These are phyloP conservation scores for Pseudozyma hubeiensis DNA, from an alignment of 1,284 basidiomycete species.

Conservation along the genomic window DNA sequence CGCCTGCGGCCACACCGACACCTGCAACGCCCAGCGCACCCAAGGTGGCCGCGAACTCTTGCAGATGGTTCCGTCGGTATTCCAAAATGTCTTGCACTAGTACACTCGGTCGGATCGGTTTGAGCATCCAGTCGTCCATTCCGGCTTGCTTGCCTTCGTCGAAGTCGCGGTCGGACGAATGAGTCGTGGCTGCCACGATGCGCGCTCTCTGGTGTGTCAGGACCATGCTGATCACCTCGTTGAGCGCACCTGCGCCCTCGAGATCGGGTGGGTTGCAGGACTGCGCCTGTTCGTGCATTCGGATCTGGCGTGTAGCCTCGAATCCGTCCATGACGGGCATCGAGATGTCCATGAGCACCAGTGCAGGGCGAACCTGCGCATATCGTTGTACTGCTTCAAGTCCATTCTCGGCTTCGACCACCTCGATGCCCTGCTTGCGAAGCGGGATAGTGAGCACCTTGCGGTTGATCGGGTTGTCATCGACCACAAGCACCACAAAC, in stretches of 20 bases:
- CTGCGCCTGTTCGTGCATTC: conserved; percentile 31
- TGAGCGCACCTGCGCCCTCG: conserved; percentile 6
- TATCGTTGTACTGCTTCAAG: conserved; percentile 54
- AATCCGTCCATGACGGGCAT: conserved; percentile 64
- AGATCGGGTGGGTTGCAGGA: conserved; percentile 14
- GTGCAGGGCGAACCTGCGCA: conserved; percentile 25
- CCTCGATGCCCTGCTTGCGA: conserved; percentile 44
- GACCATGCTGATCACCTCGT: conserved; percentile 34
- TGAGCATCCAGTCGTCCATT: conserved; percentile 59
- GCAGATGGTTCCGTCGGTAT: conserved; percentile 36
- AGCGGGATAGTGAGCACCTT: conserved; percentile 54
- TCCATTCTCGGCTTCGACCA: conserved; percentile 54
- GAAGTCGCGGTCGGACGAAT: conserved; percentile 44
- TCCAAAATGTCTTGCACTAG: conserved; percentile 45
- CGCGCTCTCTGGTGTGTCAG: conserved; percentile 33
- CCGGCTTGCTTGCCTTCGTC: conserved; percentile 47
- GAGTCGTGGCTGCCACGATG: conserved; percentile 59
- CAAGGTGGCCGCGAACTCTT: conserved; percentile 34
- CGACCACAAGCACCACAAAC: conserved; percentile 57
- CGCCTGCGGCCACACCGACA: conserved; percentile 22
- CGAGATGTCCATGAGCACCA: conserved; percentile 63
- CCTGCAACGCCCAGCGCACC: conserved; percentile 21
- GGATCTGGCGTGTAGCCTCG: conserved; percentile 53
- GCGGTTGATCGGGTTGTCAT: conserved; percentile 64
- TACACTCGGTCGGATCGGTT: conserved; percentile 42